A percentile compares a stretch with the other conserved stretches of the same genome.
Conservation (phyloP, 495 filamentous ascomycete genomes). For the Neurospora cerealis region DNA sequence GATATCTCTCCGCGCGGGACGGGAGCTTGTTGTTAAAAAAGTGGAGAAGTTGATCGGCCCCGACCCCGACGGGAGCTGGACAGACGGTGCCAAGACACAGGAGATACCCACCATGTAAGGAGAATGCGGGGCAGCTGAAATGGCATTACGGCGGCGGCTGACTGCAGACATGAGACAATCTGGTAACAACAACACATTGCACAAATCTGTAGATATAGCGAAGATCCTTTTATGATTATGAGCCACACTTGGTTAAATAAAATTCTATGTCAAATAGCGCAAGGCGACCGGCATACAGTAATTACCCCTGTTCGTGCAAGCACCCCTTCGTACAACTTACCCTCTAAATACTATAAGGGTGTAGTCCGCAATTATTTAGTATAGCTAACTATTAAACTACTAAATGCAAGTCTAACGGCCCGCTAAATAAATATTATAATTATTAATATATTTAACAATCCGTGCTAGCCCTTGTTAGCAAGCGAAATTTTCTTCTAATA, state of each 20-base stretch:
- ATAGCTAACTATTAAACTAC: no score
- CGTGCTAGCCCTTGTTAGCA: no score
- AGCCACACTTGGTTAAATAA: background rate
- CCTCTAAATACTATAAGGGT: no score
- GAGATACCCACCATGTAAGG: background rate
- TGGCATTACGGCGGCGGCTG: background rate
- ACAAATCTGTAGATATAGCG: background rate
- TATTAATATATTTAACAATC: no score
- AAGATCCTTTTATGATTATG: background rate
- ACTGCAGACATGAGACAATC: background rate
- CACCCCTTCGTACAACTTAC: no score
- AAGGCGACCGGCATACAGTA: background rate
- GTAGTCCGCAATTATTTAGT: no score
- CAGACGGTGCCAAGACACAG: background rate
- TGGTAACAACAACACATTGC: background rate
- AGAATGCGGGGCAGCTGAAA: background rate
- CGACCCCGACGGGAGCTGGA: background rate
- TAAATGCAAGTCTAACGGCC: no score
- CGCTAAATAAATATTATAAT: no score
- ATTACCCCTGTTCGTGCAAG: no score
- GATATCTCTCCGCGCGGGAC: background rate
- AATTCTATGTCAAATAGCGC: background rate
- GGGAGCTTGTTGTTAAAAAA: background rate
- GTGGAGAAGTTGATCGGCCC: background rate
- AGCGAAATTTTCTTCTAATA: no score